Conservation (phyloP, 78 protist species). For the Protostelium mycophagum region DNA sequence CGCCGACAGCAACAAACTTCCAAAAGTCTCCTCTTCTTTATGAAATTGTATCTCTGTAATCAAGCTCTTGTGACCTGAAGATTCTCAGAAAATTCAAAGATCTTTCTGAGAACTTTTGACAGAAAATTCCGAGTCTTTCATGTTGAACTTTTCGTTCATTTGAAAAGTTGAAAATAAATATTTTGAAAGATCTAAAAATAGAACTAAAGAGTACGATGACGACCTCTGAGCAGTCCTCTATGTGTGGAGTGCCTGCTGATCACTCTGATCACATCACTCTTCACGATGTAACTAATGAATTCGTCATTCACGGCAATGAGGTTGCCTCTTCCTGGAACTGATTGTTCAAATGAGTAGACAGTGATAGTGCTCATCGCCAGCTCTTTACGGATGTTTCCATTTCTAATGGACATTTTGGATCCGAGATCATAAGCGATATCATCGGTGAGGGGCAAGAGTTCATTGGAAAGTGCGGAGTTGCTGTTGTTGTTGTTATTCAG, state of each 20-base stretch:
- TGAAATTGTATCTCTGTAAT: not conserved
- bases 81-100: too few species aligned
- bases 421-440: not conserved
- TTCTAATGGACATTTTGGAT: too few species aligned
- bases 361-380: not conserved
- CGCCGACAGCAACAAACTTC: not conserved
- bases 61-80: not conserved
- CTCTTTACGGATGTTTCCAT: not conserved
- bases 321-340: not conserved
- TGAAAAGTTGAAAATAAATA: too few species aligned
- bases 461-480: too few species aligned
- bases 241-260: not conserved
- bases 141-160: too few species aligned
- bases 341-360: not conserved
- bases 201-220: not conserved
- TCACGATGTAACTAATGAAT: not conserved
- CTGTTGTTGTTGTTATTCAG: too few species aligned
- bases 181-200: too few species aligned
- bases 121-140: not conserved
- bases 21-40: not conserved
- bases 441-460: not conserved
- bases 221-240: not conserved
- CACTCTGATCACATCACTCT: not conserved
- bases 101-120: too few species aligned
- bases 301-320: not conserved